phyloP scores from a whole-genome alignment of 106 monocot species.

The Acorus calamus region DNA sequence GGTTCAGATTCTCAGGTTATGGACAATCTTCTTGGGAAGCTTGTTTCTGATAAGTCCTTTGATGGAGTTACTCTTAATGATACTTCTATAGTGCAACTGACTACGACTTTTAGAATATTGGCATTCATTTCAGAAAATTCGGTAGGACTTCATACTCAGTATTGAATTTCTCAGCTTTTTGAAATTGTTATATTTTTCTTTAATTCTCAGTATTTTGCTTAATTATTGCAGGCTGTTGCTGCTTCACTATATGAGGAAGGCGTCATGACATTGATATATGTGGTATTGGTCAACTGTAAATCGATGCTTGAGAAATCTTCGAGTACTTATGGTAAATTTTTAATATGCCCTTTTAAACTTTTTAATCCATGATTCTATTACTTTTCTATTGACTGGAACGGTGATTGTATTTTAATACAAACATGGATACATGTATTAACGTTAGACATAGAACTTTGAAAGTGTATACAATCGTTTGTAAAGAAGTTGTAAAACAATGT shows the following conservation, averaged over 20 bases:
- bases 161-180: neutral
- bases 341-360: neutral
- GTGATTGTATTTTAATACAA: too few relatives aligned
- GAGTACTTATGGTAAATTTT: conserved; percentile 73
- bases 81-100: conserved; percentile 80
- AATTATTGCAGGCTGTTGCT: conserved; percentile 55
- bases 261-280: conserved; percentile 71
- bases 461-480: too few relatives aligned
- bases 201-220: conserved; percentile 6
- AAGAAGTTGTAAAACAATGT: too few relatives aligned
- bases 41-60: conserved; percentile 83
- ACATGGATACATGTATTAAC: too few relatives aligned
- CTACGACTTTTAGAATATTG: conserved; percentile 79
- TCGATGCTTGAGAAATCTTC: conserved; percentile 84
- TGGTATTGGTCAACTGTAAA: conserved; percentile 77
- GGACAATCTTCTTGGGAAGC: conserved; percentile 90
- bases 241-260: conserved; percentile 89
- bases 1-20: conserved; percentile 63
- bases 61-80: conserved; percentile 56
- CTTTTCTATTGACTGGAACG: too few relatives aligned
- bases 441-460: too few relatives aligned
- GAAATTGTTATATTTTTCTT: conserved; percentile 2
- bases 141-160: conserved; percentile 24
- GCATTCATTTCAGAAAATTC: conserved; percentile 81
- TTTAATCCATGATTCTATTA: too few relatives aligned